Base-by-base conservation (phyloP, 1,284 basidiomycete genomes). In the Leccinum holopus region DNA sequence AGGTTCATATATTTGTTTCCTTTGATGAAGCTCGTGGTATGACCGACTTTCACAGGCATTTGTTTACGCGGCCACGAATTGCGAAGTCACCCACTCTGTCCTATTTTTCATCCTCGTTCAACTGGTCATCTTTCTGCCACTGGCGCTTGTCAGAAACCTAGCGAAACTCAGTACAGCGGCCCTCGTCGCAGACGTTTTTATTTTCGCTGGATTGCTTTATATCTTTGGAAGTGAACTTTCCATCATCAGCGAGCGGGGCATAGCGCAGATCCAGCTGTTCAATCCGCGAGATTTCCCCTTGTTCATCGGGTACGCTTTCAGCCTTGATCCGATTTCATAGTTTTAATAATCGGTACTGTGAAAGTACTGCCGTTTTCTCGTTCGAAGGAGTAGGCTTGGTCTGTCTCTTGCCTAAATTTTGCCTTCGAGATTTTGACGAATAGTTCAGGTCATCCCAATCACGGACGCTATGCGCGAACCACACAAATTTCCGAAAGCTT, bases 381-480 rank as follows among this genome's bases (percentile, higher is more conserved):
- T 99, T 99, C 68, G 97, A 99, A 77, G 97, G 97, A 16, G 94
- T 99, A 68, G 97, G 97, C 56, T 80, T 99, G 75, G 91, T 92
- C 68, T 68, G 87, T 52, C 41, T n/a, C 32, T 14, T 61, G 18
- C 41, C n/a, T 28, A 32, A 41, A 37, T 12, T 53, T 0, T 10
- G 25, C 52, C 11, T 12, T n/a, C n/a, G 10, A 30, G 35, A 12
- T 41, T 41, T 49, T 65, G 55, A 73, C 37, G 60, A 49, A 28
- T 2, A 14, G 12, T 57, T 39, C 61, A 88, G 82, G 82, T 99
- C 65, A 95, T 99, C 67, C 97, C 97, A 11, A 98, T 99, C 69
- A 95, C 94, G 8, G 96, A 99, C 73, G 88, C 94, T 5, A 99
- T 99, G 97, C 82, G 83, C 30, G 92, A 98, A 76, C 97, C 97